A percentile compares a stretch with the other conserved stretches of the same genome.
phyloP scores from a whole-genome alignment of 2,329 filamentous ascomycete species.

The Ascocoryne sarcoides region DNA sequence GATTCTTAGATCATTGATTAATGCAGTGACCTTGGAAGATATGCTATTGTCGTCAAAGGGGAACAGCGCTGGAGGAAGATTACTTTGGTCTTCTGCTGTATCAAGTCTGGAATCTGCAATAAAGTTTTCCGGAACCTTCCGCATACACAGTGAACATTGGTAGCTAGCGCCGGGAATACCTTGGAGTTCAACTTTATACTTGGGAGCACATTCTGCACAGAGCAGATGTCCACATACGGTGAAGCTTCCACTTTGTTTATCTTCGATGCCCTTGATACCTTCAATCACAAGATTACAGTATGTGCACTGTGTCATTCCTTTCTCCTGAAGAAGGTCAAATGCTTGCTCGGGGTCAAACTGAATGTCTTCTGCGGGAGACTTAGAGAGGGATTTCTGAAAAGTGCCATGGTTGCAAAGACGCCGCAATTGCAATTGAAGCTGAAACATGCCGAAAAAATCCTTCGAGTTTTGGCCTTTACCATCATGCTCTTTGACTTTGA shows the following conservation, averaged over 20 bases:
- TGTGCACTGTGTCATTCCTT: conserved; percentile 1
- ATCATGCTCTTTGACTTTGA: conserved; percentile 5
- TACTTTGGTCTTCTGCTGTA: too few relatives aligned
- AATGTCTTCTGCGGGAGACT: background rate
- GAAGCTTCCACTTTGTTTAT: conserved; percentile 4
- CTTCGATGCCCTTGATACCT: conserved; percentile 2
- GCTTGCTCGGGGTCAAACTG: conserved; percentile 7
- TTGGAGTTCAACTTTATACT: conserved; percentile 3
- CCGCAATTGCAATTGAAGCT: conserved; percentile 9
- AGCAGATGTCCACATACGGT: conserved; percentile 13
- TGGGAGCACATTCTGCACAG: conserved; percentile 7
- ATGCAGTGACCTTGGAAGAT: conserved; percentile 8
- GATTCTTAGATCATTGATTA: conserved; percentile 8
- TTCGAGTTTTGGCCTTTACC: conserved; percentile 3
- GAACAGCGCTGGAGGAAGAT: too few relatives aligned
- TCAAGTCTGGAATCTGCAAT: too few relatives aligned
- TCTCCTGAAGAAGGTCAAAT: conserved; percentile 4
- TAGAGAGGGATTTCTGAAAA: conserved; percentile 4
- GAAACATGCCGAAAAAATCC: conserved; percentile 11
- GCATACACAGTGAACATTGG: too few relatives aligned
- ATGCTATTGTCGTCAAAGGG: conserved; percentile 6
- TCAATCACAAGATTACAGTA: conserved; percentile 5
- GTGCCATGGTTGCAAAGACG: conserved; percentile 14
- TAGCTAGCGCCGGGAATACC: background rate
- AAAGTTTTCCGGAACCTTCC: too few relatives aligned